Evolutionary conservation across 2,329 filamentous ascomycete species (phyloP).

Genomic region (Aspergillus cejpii): DNA sequence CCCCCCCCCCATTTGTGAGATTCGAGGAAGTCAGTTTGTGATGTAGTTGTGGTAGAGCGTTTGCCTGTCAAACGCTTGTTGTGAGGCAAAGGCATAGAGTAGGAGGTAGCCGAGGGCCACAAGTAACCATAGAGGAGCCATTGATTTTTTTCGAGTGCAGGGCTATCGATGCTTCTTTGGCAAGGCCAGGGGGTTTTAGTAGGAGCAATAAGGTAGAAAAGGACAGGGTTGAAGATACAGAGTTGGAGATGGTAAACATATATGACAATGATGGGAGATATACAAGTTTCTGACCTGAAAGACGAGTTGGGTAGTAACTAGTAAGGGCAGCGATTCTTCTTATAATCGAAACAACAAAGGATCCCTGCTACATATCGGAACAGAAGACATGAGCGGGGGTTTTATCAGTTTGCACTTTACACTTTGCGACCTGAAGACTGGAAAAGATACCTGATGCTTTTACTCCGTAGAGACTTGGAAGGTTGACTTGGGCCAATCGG

Average conservation of each 20-base stretch:
- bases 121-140: conserved; percentile 30
- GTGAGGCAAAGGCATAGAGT: conserved; percentile 30
- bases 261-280: too few species aligned
- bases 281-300: too few species aligned
- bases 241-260: too few species aligned
- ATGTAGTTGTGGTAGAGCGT: conserved; percentile 14
- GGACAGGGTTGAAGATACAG: too few species aligned
- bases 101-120: conserved; percentile 33
- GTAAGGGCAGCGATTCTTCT: neutral
- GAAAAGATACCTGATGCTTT: neutral
- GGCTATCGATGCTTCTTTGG: neutral
- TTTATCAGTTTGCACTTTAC: too few species aligned
- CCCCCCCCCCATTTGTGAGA: too few species aligned
- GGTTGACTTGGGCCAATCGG: neutral
- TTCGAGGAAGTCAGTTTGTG: conserved; percentile 20
- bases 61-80: conserved; percentile 16
- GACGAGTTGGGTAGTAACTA: neutral
- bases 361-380: neutral
- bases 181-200: too few species aligned
- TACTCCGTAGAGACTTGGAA: neutral
- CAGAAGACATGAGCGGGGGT: neutral
- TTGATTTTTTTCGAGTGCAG: conserved; percentile 5
- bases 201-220: too few species aligned
- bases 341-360: neutral
- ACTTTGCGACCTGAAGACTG: neutral